A percentile compares a stretch with the other conserved stretches of the same genome.
Conservation (phyloP, 2,329 filamentous ascomycete species). For the Monilinia polystroma region DNA sequence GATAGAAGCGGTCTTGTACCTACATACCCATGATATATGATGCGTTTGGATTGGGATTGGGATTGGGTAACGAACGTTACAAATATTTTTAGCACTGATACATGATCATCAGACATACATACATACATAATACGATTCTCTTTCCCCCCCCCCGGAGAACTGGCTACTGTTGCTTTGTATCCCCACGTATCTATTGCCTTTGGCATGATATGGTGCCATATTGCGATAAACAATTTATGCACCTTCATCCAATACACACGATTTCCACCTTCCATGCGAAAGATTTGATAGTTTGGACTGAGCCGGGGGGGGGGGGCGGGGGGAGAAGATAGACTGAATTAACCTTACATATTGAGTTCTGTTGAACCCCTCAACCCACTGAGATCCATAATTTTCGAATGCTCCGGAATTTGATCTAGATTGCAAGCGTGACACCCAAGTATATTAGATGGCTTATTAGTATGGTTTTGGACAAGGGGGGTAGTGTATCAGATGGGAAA, state of each 20-base stretch:
- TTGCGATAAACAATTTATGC: no score
- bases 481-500: background rate
- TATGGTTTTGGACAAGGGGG: no score
- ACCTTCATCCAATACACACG: no score
- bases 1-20: background rate
- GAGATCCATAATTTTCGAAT: no score
- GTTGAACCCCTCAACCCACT: no score
- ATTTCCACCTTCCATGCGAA: no score
- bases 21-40: background rate
- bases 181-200: no score
- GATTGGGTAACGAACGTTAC: background rate
- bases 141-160: background rate
- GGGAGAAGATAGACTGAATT: background rate
- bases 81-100: background rate
- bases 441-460: no score
- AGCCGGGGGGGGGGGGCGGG: background rate
- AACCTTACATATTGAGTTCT: background rate
- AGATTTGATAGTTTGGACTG: no score
- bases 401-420: no score
- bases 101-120: background rate
- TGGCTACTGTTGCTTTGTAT: background rate
- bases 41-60: background rate
- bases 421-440: no score
- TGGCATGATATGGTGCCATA: background rate
- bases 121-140: background rate